phyloP scores from a whole-genome alignment of 1,139 yeast genomes.

The Scheffersomyces illinoinensis region DNA sequence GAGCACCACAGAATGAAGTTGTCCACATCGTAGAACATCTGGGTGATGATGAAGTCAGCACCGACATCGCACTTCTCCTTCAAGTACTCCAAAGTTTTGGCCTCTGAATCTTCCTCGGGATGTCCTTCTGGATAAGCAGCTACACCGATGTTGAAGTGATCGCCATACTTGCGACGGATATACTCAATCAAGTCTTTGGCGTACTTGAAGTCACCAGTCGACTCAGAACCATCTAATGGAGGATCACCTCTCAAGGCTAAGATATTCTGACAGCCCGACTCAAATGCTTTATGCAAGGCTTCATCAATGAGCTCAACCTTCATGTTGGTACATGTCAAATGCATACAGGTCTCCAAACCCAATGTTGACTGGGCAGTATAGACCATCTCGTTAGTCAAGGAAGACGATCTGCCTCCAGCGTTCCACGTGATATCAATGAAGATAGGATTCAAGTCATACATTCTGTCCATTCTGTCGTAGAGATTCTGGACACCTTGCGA shows the following conservation, averaged over 20 bases:
- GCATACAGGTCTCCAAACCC: slow-evolving; percentile 97
- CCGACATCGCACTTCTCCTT: slow-evolving; percentile 92
- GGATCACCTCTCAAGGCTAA: slow-evolving; percentile 88
- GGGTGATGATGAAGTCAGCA: slow-evolving; percentile 90
- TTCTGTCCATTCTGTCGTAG: slow-evolving; percentile 96
- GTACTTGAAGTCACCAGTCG: slow-evolving; percentile 71
- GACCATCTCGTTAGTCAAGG: slow-evolving; percentile 85
- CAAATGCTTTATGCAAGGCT: slow-evolving; percentile 82
- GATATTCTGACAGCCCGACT: slow-evolving; percentile 93
- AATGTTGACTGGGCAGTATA: slow-evolving; percentile 89
- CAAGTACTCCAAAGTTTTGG: slow-evolving; percentile 59
- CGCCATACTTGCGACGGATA: slow-evolving; percentile 56
- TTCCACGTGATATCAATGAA: slow-evolving; percentile 98
- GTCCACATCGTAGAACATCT: slow-evolving; percentile 88
- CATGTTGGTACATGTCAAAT: slow-evolving; percentile 96
- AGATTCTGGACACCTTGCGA: slow-evolving; percentile 94
- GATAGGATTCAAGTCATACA: slow-evolving; percentile 90
- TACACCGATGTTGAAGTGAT: slow-evolving; percentile 70
- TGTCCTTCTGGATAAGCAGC: slow-evolving; percentile 81
- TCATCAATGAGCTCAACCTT: slow-evolving; percentile 75
- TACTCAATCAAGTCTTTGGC: slow-evolving; percentile 66
- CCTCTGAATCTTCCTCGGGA: slow-evolving; percentile 74
- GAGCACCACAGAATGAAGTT: slow-evolving; percentile 81
- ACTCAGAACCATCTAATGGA: slow-evolving; percentile 59
- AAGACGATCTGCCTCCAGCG: slow-evolving; percentile 89